Evolutionary conservation across 345 rosid genomes (phyloP), one percentile per base, ranked within the genome.

Genomic region (Acer negundo): DNA sequence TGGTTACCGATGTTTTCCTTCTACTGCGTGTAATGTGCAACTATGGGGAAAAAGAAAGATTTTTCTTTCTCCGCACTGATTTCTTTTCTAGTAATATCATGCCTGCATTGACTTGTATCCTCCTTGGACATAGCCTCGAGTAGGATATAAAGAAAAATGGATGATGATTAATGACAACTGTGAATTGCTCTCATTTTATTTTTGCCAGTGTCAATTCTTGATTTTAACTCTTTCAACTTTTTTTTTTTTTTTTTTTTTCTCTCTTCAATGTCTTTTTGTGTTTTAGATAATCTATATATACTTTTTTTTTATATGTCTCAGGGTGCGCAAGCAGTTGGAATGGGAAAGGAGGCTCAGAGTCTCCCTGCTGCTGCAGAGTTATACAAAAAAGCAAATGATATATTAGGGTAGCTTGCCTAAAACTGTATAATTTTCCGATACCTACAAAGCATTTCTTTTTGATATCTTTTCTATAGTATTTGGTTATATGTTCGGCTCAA

Each of bases 271-370:
- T 17, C 15, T 4, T 15, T n/a, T 17, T 64, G 44, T 65, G 28
- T 42, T 68, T 68, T 44, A 20, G 19, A 42, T 38, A 6, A 38
- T 46, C 16, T 68, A 19, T 70, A 22, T 47, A 65, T 75, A 51
- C 46, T 47, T 1, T 3, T 38, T 22, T 38, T 35, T 13, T 67
- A 16, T 53, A 62, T 72, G 3, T 73, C 78, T 73, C 74, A 97
- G 99, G 99, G 99, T 75, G 98, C 98, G 76, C 97, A 97, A 89
- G 90, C 95, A 6, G 83, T 93, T 64, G 99, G 99, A 55, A 97
- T 97, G 99, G 99, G 99, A 20, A 89, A 91, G 84, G 99, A 94
- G 44, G 92, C 97, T 56, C 97, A 91, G 77, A 83, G 80, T 69
- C 89, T 93, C 71, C 88, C 89, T 10, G 86, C 93, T 71, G 99